phyloP scores from a whole-genome alignment of 192 early-diverging fungal species.

The Spinellus fusiger region DNA sequence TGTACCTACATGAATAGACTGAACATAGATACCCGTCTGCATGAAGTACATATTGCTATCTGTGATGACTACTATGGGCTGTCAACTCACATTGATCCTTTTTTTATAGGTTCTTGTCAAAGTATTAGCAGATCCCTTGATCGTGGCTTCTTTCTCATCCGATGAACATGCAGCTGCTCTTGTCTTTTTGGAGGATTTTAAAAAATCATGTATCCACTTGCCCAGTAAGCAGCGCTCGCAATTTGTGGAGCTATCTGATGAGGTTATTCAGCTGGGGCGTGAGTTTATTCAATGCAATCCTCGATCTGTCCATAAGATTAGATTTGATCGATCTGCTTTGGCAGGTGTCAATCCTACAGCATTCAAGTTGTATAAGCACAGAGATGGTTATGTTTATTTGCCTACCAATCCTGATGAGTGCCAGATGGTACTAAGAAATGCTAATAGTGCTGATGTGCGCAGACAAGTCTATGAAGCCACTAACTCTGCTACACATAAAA shows the following conservation, averaged over 20 bases:
- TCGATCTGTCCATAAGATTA: conserved; percentile 30
- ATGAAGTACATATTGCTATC: conserved; percentile 44
- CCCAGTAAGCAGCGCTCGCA: conserved; percentile 50
- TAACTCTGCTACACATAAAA: conserved; percentile 60
- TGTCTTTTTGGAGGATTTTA: conserved; percentile 87
- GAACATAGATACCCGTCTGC: conserved; percentile 86
- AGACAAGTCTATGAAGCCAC: conserved; percentile 67
- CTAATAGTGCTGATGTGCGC: conserved; percentile 58
- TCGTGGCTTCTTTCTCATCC: conserved; percentile 46
- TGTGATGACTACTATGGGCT: not conserved
- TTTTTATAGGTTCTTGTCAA: conserved; percentile 54
- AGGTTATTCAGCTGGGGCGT: conserved; percentile 71
- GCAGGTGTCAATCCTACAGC: conserved; percentile 33
- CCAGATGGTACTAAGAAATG: conserved; percentile 57
- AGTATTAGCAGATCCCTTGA: conserved; percentile 54
- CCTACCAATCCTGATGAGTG: conserved; percentile 53
- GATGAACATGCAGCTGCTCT: conserved; percentile 74
- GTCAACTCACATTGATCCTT: not conserved
- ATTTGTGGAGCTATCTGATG: conserved; percentile 81
- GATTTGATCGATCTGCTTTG: conserved; percentile 33
- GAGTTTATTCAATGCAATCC: conserved; percentile 56
- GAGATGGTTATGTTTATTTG: conserved; percentile 45
- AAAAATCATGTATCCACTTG: conserved; percentile 92
- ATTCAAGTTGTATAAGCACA: conserved; percentile 20
- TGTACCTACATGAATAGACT: conserved; percentile 86